Conservation (phyloP, 768 basidiomycete genomes). For the Suillus variegatus region DNA sequence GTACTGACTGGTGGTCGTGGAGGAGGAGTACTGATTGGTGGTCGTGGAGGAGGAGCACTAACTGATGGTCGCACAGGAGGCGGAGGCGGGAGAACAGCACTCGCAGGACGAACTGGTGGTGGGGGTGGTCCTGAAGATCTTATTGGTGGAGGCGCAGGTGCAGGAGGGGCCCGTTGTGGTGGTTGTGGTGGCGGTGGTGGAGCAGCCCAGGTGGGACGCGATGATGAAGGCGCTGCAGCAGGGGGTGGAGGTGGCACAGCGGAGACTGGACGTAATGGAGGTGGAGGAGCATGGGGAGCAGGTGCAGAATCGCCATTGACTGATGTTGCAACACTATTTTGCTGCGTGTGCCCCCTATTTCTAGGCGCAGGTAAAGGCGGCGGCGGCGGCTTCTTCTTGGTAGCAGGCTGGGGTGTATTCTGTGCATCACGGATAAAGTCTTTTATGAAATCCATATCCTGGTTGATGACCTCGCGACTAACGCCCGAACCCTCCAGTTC, state of each 20-base stretch:
- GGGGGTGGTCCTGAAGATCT: slow-evolving; percentile 37
- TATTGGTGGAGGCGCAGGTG: slow-evolving; percentile 29
- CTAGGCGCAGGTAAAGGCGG: slow-evolving; percentile 35
- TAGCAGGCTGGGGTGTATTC: slow-evolving; percentile 41
- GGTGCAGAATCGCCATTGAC: slow-evolving; percentile 20
- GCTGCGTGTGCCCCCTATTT: slow-evolving; percentile 27
- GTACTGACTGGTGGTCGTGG: slow-evolving; percentile 35
- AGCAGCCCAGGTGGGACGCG: slow-evolving; percentile 4
- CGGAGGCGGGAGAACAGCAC: slow-evolving; percentile 29
- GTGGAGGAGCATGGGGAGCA: slow-evolving; percentile 38
- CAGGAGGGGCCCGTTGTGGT: slow-evolving; percentile 30
- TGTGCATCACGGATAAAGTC: slow-evolving; percentile 63
- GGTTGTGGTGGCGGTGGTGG: slow-evolving; percentile 24
- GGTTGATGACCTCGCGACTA: slow-evolving; percentile 62
- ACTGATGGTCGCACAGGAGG: slow-evolving; percentile 31
- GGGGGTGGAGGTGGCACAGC: slow-evolving; percentile 37
- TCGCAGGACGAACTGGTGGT: slow-evolving; percentile 37
- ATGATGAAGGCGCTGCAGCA: slow-evolving; percentile 30
- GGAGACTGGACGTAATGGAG: slow-evolving; percentile 28
- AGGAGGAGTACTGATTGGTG: slow-evolving; percentile 18
- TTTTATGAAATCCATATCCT: slow-evolving; percentile 90
- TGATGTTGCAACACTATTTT: slow-evolving; percentile 25
- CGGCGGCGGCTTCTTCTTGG: slow-evolving; percentile 42
- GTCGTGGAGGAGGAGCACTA: slow-evolving; percentile 32
- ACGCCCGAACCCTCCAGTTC: slow-evolving; percentile 68